phyloP scores from a whole-genome alignment of 2,329 filamentous ascomycete genomes.

The Colletotrichum sp. region DNA sequence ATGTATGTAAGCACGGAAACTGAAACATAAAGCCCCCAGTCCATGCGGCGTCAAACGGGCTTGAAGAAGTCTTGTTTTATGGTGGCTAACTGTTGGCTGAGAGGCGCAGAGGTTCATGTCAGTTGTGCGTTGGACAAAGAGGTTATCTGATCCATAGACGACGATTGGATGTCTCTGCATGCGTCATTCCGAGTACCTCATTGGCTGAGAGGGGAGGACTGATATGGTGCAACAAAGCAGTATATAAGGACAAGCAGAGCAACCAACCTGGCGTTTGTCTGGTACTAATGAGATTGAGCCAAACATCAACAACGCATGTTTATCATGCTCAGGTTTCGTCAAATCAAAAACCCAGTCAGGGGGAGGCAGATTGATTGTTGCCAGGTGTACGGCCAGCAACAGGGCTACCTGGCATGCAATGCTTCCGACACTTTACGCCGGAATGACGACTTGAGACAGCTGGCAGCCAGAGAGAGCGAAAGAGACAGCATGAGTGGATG shows the following conservation, averaged over 20 bases:
- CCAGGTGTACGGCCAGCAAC: not conserved
- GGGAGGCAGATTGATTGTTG: not conserved
- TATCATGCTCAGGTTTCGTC: not conserved
- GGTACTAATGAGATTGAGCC: not conserved
- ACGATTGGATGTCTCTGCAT: not conserved
- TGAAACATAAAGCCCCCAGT: not conserved
- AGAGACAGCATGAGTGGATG: not conserved
- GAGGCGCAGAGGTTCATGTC: not conserved
- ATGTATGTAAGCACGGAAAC: not conserved
- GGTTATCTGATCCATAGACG: not conserved
- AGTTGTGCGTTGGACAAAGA: not conserved
- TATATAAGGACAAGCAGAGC: not conserved
- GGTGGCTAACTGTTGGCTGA: not conserved
- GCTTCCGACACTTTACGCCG: not conserved
- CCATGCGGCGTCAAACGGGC: not conserved
- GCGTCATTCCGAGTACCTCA: not conserved
- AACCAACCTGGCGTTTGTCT: not conserved
- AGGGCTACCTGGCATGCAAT: not conserved
- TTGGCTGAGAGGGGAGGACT: not conserved
- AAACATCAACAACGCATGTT: not conserved
- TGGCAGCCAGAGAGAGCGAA: not conserved
- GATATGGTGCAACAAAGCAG: not conserved
- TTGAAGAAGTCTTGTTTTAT: not conserved
- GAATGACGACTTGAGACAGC: not conserved
- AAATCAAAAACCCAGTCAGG: not conserved